Evolutionary conservation across 441 rosid species (phyloP).

Genomic region (Raphanus hybrid): DNA sequence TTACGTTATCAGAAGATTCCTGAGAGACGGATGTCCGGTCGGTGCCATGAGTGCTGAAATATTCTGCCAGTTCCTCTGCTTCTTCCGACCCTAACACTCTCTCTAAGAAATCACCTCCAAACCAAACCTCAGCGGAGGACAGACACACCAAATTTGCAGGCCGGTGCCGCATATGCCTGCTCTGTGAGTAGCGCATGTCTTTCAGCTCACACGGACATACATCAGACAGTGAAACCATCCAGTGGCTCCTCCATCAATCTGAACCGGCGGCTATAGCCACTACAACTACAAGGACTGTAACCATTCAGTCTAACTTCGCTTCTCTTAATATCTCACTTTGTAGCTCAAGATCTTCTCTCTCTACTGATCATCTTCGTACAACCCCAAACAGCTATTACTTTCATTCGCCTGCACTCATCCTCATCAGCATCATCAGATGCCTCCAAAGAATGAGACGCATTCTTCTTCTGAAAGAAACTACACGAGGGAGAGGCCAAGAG

Average conservation of each 20-base stretch:
- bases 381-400: neutral
- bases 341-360: no score
- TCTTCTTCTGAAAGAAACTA: conserved; percentile 7
- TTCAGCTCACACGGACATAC: neutral
- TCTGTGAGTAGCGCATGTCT: neutral
- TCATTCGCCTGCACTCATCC: no score
- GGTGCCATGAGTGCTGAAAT: conserved; percentile 79
- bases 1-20: conserved; percentile 77
- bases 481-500: neutral
- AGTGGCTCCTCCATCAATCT: neutral
- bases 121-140: neutral
- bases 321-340: neutral
- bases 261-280: neutral
- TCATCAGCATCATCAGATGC: no score
- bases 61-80: neutral
- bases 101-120: neutral
- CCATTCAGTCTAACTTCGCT: neutral
- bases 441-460: no score
- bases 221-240: neutral
- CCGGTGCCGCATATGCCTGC: neutral
- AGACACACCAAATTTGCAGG: neutral
- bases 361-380: no score
- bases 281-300: neutral
- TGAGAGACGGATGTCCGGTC: conserved; percentile 79
- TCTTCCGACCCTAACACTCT: no score